These are phyloP conservation scores for Cercophora scortea DNA, from an alignment of 495 filamentous ascomycete genomes.

Conservation along the genomic window DNA sequence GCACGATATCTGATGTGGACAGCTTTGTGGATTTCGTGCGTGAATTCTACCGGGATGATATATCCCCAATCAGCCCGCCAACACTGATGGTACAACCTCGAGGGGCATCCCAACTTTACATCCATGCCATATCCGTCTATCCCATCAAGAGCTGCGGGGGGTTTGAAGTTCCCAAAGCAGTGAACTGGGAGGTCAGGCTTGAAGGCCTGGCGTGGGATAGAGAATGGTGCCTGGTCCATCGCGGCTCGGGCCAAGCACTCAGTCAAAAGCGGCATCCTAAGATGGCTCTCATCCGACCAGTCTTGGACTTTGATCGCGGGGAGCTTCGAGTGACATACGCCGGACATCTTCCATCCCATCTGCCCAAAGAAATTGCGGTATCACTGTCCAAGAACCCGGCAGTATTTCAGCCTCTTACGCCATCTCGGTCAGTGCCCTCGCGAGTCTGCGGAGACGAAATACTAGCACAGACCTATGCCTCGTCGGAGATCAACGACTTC, in stretches of 20 bases:
- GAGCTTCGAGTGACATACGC: conserved; percentile 45
- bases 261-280: conserved; percentile 75
- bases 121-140: conserved; percentile 61
- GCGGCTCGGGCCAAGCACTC: conserved; percentile 66
- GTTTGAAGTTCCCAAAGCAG: conserved; percentile 56
- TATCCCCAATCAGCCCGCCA: conserved; percentile 3
- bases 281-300: conserved; percentile 73
- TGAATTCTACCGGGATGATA: conserved; percentile 66
- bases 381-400: conserved; percentile 53
- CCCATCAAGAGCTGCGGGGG: conserved; percentile 87
- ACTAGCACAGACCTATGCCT: conserved; percentile 57
- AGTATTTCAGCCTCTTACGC: conserved; percentile 32
- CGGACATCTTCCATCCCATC: conserved; percentile 24
- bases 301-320: conserved; percentile 51
- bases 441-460: conserved; percentile 77
- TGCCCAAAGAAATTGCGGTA: conserved; percentile 47
- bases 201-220: conserved; percentile 87
- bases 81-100: neutral
- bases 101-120: conserved; percentile 19
- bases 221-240: conserved; percentile 88
- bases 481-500: conserved; percentile 55
- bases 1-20: conserved; percentile 66
- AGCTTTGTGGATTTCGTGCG: conserved; percentile 60
- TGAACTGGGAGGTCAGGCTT: conserved; percentile 62
- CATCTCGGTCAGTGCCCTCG: conserved; percentile 36